Percentiles rank a stretch among this genome's conserved stretches.
These are phyloP conservation scores for Bruguiera sexangula DNA, from an alignment of 345 rosid genomes.

Conservation along the genomic window DNA sequence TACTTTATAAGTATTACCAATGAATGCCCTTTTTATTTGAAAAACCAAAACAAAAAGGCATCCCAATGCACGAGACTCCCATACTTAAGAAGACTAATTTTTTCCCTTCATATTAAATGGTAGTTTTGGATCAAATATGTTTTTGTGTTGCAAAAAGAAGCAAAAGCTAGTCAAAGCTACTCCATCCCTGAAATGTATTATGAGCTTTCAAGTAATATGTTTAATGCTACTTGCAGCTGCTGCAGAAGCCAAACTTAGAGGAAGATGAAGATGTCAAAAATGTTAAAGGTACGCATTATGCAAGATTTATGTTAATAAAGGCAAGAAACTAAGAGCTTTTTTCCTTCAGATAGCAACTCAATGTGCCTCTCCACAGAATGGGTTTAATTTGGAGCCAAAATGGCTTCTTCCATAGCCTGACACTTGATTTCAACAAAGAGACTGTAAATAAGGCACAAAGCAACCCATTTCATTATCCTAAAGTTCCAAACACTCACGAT, in stretches of 20 bases:
- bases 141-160: constrained; percentile 7
- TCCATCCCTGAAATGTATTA: not conserved
- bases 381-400: too few species aligned
- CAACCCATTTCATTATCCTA: too few species aligned
- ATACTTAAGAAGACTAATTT: not conserved
- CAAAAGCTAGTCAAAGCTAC: not conserved
- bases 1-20: not conserved
- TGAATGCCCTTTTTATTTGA: not conserved
- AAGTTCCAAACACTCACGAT: too few species aligned
- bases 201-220: constrained; percentile 14
- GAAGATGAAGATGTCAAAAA: constrained; percentile 35
- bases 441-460: too few species aligned
- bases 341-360: not conserved
- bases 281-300: constrained; percentile 40
- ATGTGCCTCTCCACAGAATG: not conserved
- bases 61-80: not conserved
- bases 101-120: constrained; percentile 7
- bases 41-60: too few species aligned
- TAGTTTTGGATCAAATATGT: not conserved
- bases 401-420: too few species aligned
- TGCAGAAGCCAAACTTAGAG: constrained; percentile 36
- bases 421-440: too few species aligned
- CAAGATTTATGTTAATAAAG: not conserved
- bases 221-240: constrained; percentile 46
- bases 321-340: not conserved